Evolutionary conservation across 768 basidiomycete species (phyloP).

Genomic region (Pulveroboletus sp.): DNA sequence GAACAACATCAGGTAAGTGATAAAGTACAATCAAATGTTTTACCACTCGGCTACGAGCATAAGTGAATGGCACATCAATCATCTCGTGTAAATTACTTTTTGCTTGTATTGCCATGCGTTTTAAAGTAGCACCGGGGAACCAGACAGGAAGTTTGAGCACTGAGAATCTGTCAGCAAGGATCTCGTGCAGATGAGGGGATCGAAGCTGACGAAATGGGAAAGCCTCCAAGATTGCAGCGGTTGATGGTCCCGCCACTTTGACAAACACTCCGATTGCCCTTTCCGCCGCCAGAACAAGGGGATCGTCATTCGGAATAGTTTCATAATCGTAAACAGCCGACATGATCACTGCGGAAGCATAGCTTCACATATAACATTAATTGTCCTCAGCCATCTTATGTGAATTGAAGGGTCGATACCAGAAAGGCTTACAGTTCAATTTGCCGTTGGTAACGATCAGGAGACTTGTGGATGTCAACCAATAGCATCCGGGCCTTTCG

Average conservation of each 20-base stretch:
- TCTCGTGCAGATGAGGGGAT: background rate
- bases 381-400: conserved; percentile 3
- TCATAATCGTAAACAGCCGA: conserved; percentile 34
- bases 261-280: conserved; percentile 27
- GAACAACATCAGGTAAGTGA: background rate
- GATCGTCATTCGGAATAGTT: conserved; percentile 26
- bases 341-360: conserved; percentile 33
- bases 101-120: conserved; percentile 28
- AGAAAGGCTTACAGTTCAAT: conserved; percentile 28
- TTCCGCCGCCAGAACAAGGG: conserved; percentile 29
- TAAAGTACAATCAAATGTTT: background rate
- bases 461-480: conserved; percentile 18
- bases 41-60: conserved; percentile 28
- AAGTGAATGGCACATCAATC: conserved; percentile 28
- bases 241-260: conserved; percentile 24
- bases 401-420: background rate
- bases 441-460: conserved; percentile 26
- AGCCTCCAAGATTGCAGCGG: conserved; percentile 27
- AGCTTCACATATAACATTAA: conserved; percentile 15
- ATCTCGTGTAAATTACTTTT: conserved; percentile 28
- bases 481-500: conserved; percentile 29
- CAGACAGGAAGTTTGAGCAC: conserved; percentile 31
- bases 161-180: conserved; percentile 18
- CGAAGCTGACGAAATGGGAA: conserved; percentile 31
- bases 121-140: conserved; percentile 36